Conservation (phyloP, 106 monocot genomes). For the Dioscorea alata region DNA sequence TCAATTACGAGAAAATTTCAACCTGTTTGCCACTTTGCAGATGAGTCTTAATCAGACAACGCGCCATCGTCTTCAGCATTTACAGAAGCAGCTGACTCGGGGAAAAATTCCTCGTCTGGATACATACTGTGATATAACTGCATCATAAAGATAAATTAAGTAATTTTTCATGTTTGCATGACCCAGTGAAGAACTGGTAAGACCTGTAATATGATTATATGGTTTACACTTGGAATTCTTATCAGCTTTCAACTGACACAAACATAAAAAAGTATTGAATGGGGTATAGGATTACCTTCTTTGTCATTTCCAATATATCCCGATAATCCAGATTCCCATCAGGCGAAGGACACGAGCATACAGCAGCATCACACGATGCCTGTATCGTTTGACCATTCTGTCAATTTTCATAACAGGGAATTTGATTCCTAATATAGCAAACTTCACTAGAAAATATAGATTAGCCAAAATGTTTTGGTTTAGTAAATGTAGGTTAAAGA, state of each 20-base stretch:
- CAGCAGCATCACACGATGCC: constrained; percentile 31
- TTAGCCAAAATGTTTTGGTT: background rate
- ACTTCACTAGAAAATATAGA: background rate
- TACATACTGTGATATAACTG: constrained; percentile 66
- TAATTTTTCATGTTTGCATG: background rate
- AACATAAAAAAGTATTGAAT: background rate
- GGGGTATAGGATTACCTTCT: constrained; percentile 39
- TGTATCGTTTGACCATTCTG: constrained; percentile 24
- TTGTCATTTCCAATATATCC: constrained; percentile 54
- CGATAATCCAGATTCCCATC: constrained; percentile 68
- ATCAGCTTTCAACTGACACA: background rate
- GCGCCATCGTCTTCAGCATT: constrained; percentile 34
- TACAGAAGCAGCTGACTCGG: constrained; percentile 18
- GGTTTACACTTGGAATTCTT: no score
- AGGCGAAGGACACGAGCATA: constrained; percentile 50
- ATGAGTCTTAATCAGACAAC: constrained; percentile 6
- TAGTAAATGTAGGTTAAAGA: background rate
- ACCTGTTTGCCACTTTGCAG: no score
- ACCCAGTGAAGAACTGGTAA: background rate
- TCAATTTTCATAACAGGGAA: constrained; percentile 1
- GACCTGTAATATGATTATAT: background rate
- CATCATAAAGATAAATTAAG: no score
- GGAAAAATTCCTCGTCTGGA: constrained; percentile 51
- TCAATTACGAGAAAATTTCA: no score
- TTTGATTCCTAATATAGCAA: background rate